A percentile compares a stretch with the other conserved stretches of the same genome.
These are phyloP conservation scores for Scedosporium apiospermum DNA, from an alignment of 2,329 filamentous ascomycete genomes.

Conservation along the genomic window DNA sequence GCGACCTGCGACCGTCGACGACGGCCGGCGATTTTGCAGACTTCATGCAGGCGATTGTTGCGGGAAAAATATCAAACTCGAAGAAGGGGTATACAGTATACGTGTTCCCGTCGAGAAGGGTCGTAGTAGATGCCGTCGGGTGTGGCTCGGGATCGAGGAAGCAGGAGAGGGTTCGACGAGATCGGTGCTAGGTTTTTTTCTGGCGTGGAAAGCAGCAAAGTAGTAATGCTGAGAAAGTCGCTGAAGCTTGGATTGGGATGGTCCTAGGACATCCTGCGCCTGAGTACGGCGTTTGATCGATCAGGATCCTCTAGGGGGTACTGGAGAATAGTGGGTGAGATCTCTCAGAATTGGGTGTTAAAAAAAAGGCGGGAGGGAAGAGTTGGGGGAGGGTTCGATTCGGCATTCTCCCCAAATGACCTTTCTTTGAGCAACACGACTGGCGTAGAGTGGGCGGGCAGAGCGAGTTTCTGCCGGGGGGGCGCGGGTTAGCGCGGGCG, in stretches of 20 bases:
- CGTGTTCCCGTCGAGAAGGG: neutral
- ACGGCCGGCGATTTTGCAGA: constrained; percentile 37
- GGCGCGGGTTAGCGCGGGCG: neutral
- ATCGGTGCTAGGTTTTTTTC: constrained; percentile 3
- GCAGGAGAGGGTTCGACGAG: neutral
- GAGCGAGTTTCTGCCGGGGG: constrained; percentile 6
- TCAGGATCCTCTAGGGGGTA: neutral
- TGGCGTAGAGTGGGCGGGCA: constrained; percentile 1
- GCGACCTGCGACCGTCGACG: constrained; percentile 45
- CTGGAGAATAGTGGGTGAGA: constrained; percentile 1
- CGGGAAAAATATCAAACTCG: neutral
- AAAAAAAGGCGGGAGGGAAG: constrained; percentile 1
- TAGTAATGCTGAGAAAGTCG: constrained; percentile 3
- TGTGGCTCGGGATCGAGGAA: neutral
- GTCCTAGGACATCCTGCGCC: constrained; percentile 13
- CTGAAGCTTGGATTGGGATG: constrained; percentile 8
- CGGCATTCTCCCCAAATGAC: constrained; percentile 5
- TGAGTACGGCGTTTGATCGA: neutral
- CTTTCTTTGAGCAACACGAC: neutral
- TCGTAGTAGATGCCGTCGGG: neutral
- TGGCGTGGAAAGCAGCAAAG: neutral
- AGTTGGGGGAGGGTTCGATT: neutral
- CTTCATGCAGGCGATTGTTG: constrained; percentile 35
- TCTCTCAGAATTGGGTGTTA: neutral
- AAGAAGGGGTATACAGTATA: neutral